These are phyloP conservation scores for Aspergillus hortae DNA, from an alignment of 2,329 filamentous ascomycete genomes.

Conservation along the genomic window DNA sequence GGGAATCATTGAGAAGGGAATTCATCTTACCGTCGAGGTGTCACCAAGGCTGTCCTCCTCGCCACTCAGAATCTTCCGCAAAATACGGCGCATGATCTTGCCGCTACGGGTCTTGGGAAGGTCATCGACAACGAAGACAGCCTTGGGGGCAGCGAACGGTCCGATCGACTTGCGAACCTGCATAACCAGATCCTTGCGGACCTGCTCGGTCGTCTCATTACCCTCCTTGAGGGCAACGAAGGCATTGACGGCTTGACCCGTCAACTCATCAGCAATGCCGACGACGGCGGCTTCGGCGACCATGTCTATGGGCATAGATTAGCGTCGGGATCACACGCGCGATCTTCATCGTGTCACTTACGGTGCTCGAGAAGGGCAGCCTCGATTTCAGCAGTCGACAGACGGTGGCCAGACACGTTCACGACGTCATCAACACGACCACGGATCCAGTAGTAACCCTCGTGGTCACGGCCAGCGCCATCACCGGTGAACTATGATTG, in stretches of 20 bases:
- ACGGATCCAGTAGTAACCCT: constrained; percentile 99
- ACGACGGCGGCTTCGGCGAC: constrained; percentile 96
- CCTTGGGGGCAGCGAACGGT: constrained; percentile 94
- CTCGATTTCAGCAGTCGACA: constrained; percentile 97
- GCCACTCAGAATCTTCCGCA: constrained; percentile 94
- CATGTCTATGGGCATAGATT: constrained; percentile 22
- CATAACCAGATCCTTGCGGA: constrained; percentile 88
- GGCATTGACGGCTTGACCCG: constrained; percentile 94
- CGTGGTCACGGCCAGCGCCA: constrained; percentile 91
- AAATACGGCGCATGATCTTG: constrained; percentile 97
- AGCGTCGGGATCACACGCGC: constrained; percentile 7
- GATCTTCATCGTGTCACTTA: constrained; percentile 31
- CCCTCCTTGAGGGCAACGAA: constrained; percentile 91
- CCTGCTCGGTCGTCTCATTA: constrained; percentile 69
- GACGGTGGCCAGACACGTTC: constrained; percentile 92
- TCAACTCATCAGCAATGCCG: constrained; percentile 87
- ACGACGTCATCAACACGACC: constrained; percentile 98
- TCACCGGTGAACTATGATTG: constrained; percentile 57
- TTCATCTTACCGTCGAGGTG: constrained; percentile 68
- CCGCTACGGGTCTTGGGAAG: constrained; percentile 95
- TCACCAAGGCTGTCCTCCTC: constrained; percentile 97
- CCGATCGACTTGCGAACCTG: constrained; percentile 98
- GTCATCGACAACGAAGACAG: constrained; percentile 84
- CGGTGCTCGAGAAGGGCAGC: constrained; percentile 90
- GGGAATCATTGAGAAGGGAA: constrained; percentile 23